Evolutionary conservation across 805 yeast species (phyloP).

Genomic region (Metschnikowia corniflorae): DNA sequence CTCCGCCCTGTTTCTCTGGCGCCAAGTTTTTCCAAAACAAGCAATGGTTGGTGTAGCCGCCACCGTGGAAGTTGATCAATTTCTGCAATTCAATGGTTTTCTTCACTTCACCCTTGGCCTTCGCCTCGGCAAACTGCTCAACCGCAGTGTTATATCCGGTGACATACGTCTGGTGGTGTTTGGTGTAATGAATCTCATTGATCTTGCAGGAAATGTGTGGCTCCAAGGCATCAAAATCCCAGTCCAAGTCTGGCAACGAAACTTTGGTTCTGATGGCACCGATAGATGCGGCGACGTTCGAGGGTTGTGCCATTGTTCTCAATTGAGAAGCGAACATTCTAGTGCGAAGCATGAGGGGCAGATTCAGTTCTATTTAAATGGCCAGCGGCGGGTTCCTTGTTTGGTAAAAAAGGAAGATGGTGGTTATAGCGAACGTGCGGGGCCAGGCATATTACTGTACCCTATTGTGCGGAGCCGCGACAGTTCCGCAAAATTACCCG

Average conservation of each 20-base stretch:
- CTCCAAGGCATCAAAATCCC: slow-evolving; percentile 46
- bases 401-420: not conserved
- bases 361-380: too few relatives aligned
- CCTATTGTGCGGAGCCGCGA: too few relatives aligned
- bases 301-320: slow-evolving; percentile 13
- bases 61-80: slow-evolving; percentile 48
- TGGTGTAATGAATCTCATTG: slow-evolving; percentile 46
- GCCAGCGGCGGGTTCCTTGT: too few relatives aligned
- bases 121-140: slow-evolving; percentile 35
- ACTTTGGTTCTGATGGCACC: slow-evolving; percentile 22
- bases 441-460: not conserved
- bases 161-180: slow-evolving; percentile 50
- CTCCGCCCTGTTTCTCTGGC: slow-evolving; percentile 42
- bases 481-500: too few relatives aligned
- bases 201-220: slow-evolving; percentile 46
- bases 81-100: slow-evolving; percentile 42
- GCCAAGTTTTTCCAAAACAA: slow-evolving; percentile 50
- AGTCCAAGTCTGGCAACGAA: slow-evolving; percentile 43
- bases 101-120: slow-evolving; percentile 37
- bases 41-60: slow-evolving; percentile 49
- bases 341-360: too few relatives aligned
- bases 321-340: slow-evolving; percentile 18
- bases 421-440: not conserved
- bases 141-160: slow-evolving; percentile 45
- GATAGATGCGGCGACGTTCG: slow-evolving; percentile 14